Conservation (phyloP, 768 basidiomycete species). For the Trametes maxima region DNA sequence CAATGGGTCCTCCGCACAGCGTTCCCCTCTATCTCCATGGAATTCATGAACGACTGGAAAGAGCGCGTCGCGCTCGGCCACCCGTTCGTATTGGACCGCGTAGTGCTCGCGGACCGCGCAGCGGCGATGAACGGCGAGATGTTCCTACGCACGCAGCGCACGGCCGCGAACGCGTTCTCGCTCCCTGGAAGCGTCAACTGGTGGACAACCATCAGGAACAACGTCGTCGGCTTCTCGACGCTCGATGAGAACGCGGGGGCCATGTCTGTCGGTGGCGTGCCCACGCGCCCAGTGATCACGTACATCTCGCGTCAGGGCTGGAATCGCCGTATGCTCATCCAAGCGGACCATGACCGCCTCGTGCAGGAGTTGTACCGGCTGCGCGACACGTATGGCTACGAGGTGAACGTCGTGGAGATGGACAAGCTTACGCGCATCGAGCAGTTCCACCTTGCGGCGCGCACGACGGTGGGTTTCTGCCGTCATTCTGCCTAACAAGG, state of each 20-base stretch:
- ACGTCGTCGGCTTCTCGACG: slow-evolving; percentile 73
- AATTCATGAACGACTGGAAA: slow-evolving; percentile 82
- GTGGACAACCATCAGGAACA: slow-evolving; percentile 81
- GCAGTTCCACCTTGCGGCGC: slow-evolving; percentile 77
- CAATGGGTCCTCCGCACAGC: slow-evolving; percentile 78
- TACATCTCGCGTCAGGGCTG: slow-evolving; percentile 90
- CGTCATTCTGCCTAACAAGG: background rate
- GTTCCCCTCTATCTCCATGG: slow-evolving; percentile 80
- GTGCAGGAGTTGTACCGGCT: slow-evolving; percentile 74
- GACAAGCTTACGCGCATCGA: slow-evolving; percentile 80
- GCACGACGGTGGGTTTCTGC: slow-evolving; percentile 71
- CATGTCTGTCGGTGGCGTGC: slow-evolving; percentile 37
- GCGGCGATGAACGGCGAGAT: slow-evolving; percentile 76
- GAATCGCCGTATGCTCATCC: slow-evolving; percentile 81
- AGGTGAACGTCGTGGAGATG: slow-evolving; percentile 86
- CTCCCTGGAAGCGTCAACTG: slow-evolving; percentile 77
- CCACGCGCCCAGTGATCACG: slow-evolving; percentile 77
- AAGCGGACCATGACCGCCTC: slow-evolving; percentile 75
- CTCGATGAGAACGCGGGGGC: slow-evolving; percentile 45
- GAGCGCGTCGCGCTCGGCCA: slow-evolving; percentile 73
- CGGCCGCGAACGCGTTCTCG: slow-evolving; percentile 71
- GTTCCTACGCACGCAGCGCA: slow-evolving; percentile 72
- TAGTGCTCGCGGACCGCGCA: slow-evolving; percentile 83
- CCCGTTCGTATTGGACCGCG: slow-evolving; percentile 83
- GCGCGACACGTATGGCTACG: slow-evolving; percentile 72